A percentile compares a stretch with the other conserved stretches of the same genome.
These are phyloP conservation scores for Xylaria polymorpha DNA, from an alignment of 2,329 filamentous ascomycete genomes.

Conservation along the genomic window DNA sequence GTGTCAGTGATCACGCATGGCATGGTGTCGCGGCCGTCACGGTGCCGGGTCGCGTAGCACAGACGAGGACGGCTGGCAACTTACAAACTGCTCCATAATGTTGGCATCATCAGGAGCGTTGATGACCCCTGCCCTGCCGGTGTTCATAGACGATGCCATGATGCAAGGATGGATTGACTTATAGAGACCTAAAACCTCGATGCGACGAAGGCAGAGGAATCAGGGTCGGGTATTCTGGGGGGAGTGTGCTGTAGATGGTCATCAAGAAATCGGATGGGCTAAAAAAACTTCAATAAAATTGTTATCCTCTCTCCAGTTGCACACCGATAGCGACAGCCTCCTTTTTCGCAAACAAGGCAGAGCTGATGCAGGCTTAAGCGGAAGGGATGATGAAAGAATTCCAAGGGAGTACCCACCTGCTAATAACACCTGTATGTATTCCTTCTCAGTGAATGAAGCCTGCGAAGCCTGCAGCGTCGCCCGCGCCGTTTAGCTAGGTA, in stretches of 20 bases:
- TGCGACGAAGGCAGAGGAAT: slow-evolving; percentile 27
- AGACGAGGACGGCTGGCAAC: slow-evolving; percentile 46
- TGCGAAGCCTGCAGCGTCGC: neutral
- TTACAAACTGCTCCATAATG: slow-evolving; percentile 70
- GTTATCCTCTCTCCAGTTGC: slow-evolving; percentile 31
- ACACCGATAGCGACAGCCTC: slow-evolving; percentile 33
- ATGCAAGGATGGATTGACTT: slow-evolving; percentile 33
- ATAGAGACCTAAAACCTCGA: slow-evolving; percentile 32
- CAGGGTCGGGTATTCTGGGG: slow-evolving; percentile 19
- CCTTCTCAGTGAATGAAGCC: slow-evolving; percentile 27
- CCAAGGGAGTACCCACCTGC: slow-evolving; percentile 39
- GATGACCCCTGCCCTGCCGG: slow-evolving; percentile 64
- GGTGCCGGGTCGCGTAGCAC: slow-evolving; percentile 34
- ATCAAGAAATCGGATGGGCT: slow-evolving; percentile 28
- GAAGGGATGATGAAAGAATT: slow-evolving; percentile 44
- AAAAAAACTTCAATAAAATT: slow-evolving; percentile 25
- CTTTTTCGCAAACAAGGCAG: slow-evolving; percentile 37
- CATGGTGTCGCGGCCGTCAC: slow-evolving; percentile 22
- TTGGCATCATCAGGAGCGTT: slow-evolving; percentile 63
- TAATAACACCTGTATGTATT: slow-evolving; percentile 32
- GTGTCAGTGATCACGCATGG: slow-evolving; percentile 24
- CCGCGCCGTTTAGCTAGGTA: neutral
- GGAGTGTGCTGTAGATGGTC: slow-evolving; percentile 8
- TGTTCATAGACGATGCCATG: slow-evolving; percentile 42
- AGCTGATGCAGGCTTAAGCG: slow-evolving; percentile 34